Conservation (phyloP, 2,329 filamentous ascomycete species). For the Pyrenophora teres region DNA sequence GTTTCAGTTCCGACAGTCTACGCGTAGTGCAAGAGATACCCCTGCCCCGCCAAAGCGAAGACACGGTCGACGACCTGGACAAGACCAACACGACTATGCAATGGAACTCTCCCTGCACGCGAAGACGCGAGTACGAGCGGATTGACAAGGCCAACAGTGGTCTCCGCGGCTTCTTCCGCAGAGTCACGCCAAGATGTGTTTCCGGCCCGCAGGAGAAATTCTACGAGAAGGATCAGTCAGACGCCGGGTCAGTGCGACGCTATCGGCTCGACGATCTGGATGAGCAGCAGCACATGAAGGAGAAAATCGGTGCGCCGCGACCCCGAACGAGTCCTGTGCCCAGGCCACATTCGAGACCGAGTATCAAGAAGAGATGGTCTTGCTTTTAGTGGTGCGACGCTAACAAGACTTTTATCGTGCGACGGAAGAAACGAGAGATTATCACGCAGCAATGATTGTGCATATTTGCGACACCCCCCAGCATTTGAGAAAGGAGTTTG, state of each 20-base stretch:
- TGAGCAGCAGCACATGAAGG: constrained; percentile 19
- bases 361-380: constrained; percentile 30
- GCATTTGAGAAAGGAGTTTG: constrained; percentile 23
- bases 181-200: constrained; percentile 40
- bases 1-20: constrained; percentile 27
- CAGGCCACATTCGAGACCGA: constrained; percentile 6
- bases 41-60: constrained; percentile 25
- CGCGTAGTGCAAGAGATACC: constrained; percentile 13
- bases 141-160: constrained; percentile 48
- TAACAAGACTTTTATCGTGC: background rate
- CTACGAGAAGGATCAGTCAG: constrained; percentile 44
- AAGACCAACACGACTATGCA: constrained; percentile 40
- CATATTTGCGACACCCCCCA: constrained; percentile 31
- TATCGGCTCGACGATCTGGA: constrained; percentile 42
- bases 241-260: constrained; percentile 45
- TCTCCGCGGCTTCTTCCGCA: constrained; percentile 40
- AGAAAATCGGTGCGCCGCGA: constrained; percentile 24
- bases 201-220: constrained; percentile 42
- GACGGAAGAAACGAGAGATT: background rate
- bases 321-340: constrained; percentile 18
- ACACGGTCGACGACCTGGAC: constrained; percentile 10
- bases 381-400: constrained; percentile 27
- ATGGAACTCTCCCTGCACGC: constrained; percentile 46
- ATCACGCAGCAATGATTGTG: constrained; percentile 17
- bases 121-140: constrained; percentile 42